phyloP scores from a whole-genome alignment of 106 monocot genomes.

The Platanthera zijinensis region DNA sequence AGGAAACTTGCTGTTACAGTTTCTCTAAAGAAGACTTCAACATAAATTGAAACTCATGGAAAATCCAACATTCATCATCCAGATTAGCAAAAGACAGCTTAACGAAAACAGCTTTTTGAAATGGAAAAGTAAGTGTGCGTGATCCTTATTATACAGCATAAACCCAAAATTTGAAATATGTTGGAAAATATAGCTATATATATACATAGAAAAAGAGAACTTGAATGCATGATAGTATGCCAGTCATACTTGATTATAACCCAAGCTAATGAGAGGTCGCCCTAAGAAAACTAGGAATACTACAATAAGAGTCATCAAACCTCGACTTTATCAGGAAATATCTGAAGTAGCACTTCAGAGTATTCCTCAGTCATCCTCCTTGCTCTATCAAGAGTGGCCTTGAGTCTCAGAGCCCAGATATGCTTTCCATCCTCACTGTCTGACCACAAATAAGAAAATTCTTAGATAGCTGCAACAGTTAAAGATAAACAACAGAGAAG shows the following conservation, averaged over 20 bases:
- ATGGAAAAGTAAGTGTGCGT: background rate
- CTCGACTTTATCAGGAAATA: conserved; percentile 92
- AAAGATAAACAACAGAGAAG: background rate
- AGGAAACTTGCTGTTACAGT: background rate
- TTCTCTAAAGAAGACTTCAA: background rate
- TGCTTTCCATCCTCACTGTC: conserved; percentile 74
- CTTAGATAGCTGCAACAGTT: background rate
- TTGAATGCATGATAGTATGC: conserved; percentile 3
- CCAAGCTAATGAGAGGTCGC: background rate
- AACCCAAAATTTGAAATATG: background rate
- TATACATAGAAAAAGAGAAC: background rate
- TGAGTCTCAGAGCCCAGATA: conserved; percentile 79
- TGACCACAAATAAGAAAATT: conserved; percentile 9
- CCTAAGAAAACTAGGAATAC: background rate
- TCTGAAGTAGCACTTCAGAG: conserved; percentile 72
- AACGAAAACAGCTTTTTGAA: background rate
- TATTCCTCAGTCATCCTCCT: conserved; percentile 86
- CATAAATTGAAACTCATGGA: background rate
- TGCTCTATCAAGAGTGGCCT: conserved; percentile 87
- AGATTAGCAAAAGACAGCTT: background rate
- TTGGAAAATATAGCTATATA: background rate
- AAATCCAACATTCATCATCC: background rate
- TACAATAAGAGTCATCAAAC: conserved; percentile 18
- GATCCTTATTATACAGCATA: no score
- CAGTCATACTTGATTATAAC: background rate